phyloP scores from a whole-genome alignment of 129 eudicot species.

The Tagetes erecta region DNA sequence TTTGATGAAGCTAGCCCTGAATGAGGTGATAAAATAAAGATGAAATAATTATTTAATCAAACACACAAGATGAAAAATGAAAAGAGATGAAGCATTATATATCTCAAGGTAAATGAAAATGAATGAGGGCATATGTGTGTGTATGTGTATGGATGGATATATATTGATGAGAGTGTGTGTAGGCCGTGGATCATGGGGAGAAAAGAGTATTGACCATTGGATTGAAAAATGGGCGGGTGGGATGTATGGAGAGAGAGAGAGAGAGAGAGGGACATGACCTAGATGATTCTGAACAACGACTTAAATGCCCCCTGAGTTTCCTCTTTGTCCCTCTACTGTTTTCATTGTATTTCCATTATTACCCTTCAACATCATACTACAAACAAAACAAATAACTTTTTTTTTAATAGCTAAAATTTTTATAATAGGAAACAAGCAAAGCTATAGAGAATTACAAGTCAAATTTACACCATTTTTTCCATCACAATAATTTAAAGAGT shows the following conservation, averaged over 20 bases:
- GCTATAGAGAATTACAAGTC: too few species aligned
- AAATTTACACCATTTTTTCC: too few species aligned
- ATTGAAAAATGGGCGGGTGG: slow-evolving; percentile 23
- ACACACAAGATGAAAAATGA: slow-evolving; percentile 3
- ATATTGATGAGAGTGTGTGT: slow-evolving; percentile 10
- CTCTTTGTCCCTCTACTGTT: slow-evolving; percentile 49
- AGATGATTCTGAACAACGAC: slow-evolving; percentile 39
- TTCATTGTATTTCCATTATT: slow-evolving; percentile 27
- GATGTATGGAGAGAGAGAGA: too few species aligned
- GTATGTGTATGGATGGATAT: slow-evolving; percentile 5
- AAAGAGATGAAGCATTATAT: slow-evolving; percentile 25
- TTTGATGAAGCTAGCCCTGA: slow-evolving; percentile 3
- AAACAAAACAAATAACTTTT: background rate
- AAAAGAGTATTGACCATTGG: slow-evolving; percentile 37
- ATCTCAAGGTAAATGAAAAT: slow-evolving; percentile 27
- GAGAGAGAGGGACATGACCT: slow-evolving; percentile 39
- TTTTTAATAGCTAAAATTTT: too few species aligned
- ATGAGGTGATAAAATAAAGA: slow-evolving; percentile 12
- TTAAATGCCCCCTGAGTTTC: slow-evolving; percentile 53
- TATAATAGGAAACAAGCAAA: too few species aligned
- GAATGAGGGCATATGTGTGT: background rate
- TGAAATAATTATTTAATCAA: background rate
- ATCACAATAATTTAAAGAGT: too few species aligned
- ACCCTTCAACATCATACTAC: slow-evolving; percentile 14
- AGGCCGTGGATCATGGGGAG: slow-evolving; percentile 26